Evolutionary conservation across 1,139 yeast genomes (phyloP).

Genomic region (Scheffersomyces quercinus): DNA sequence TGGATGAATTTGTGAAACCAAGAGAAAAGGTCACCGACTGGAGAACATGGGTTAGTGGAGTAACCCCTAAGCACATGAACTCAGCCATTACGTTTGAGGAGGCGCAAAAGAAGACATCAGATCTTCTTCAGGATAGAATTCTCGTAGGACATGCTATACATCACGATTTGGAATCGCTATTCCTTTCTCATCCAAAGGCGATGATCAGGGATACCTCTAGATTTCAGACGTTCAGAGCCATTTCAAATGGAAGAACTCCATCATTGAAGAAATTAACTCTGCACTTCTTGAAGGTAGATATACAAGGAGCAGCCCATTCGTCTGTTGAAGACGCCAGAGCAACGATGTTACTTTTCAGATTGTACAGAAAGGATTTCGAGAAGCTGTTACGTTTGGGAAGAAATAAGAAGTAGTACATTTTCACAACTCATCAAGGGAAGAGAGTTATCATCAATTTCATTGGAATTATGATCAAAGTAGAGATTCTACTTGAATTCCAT

Average conservation of each 20-base stretch:
- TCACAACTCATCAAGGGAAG: too few species aligned
- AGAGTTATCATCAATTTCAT: too few species aligned
- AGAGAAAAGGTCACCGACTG: slow-evolving; percentile 78
- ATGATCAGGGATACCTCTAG: slow-evolving; percentile 74
- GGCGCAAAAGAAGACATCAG: slow-evolving; percentile 61
- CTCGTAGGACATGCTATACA: slow-evolving; percentile 85
- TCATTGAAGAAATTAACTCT: slow-evolving; percentile 65
- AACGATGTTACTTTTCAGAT: slow-evolving; percentile 74
- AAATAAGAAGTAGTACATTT: too few species aligned
- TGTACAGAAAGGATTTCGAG: slow-evolving; percentile 64
- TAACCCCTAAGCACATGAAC: slow-evolving; percentile 66
- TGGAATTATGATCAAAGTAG: too few species aligned
- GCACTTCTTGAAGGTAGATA: slow-evolving; percentile 56
- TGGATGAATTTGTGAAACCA: slow-evolving; percentile 78
- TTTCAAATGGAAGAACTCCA: slow-evolving; percentile 69
- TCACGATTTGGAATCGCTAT: slow-evolving; percentile 71
- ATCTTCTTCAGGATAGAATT: slow-evolving; percentile 50
- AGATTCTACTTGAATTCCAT: too few species aligned
- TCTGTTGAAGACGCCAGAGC: slow-evolving; percentile 91
- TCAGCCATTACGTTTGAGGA: slow-evolving; percentile 64
- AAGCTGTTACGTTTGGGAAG: too few species aligned
- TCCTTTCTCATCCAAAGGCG: slow-evolving; percentile 65
- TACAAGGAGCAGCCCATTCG: slow-evolving; percentile 78
- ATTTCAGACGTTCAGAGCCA: slow-evolving; percentile 56
- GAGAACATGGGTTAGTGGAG: slow-evolving; percentile 95